A percentile compares a stretch with the other conserved stretches of the same genome.
These are phyloP conservation scores for Colletotrichum spaethianum DNA, from an alignment of 2,329 filamentous ascomycete species.

Conservation along the genomic window DNA sequence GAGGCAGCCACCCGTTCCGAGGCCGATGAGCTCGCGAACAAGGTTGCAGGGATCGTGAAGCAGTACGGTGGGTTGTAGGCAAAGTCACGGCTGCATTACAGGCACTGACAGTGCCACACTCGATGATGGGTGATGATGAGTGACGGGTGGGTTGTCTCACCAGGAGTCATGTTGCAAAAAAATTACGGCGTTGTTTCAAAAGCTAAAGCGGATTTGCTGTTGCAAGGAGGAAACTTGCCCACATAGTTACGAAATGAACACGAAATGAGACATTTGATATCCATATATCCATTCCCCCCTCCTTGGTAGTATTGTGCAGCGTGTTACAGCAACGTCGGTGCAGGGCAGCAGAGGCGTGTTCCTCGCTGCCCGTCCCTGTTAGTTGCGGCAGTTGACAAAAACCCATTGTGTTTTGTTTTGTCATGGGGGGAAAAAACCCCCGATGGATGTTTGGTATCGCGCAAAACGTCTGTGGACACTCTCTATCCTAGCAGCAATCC, in stretches of 20 bases:
- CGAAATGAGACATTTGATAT: slow-evolving; percentile 25
- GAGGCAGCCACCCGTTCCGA: slow-evolving; percentile 92
- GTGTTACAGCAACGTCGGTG: background rate
- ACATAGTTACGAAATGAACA: slow-evolving; percentile 4
- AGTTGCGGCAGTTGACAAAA: background rate
- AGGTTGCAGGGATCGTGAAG: slow-evolving; percentile 83
- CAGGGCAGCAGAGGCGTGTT: background rate
- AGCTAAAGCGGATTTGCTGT: slow-evolving; percentile 19
- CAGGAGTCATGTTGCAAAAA: slow-evolving; percentile 3
- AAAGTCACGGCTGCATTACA: background rate
- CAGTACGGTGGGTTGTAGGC: slow-evolving; percentile 61
- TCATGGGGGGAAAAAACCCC: too few relatives aligned
- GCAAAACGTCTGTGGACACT: background rate
- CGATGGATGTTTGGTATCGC: background rate
- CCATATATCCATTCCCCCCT: background rate
- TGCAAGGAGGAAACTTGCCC: background rate
- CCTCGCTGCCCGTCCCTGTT: background rate
- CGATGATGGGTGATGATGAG: background rate
- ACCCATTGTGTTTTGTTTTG: background rate
- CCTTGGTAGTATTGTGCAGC: background rate
- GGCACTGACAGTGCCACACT: background rate
- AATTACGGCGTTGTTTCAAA: slow-evolving; percentile 19
- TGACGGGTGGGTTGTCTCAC: background rate
- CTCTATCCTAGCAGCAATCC: background rate
- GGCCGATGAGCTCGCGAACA: slow-evolving; percentile 89